These are phyloP conservation scores for Tolypocladium amazonense DNA, from an alignment of 2,329 filamentous ascomycete genomes.

Conservation along the genomic window DNA sequence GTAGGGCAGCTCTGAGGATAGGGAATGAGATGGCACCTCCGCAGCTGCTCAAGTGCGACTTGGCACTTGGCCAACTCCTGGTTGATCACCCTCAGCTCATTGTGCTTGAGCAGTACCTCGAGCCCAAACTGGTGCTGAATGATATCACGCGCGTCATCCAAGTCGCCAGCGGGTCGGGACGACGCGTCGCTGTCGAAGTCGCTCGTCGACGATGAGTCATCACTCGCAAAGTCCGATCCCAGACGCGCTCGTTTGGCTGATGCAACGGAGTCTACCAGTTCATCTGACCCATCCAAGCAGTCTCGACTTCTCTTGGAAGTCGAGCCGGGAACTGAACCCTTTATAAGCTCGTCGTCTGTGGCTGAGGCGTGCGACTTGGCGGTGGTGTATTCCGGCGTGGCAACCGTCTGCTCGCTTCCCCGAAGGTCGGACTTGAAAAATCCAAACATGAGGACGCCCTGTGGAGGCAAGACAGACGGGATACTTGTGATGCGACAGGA, in stretches of 20 bases:
- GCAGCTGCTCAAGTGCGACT: constrained; percentile 82
- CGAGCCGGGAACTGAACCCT: constrained; percentile 3
- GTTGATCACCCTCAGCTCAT: constrained; percentile 87
- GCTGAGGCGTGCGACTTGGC: constrained; percentile 19
- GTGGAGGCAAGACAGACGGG: constrained; percentile 11
- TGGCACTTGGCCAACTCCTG: constrained; percentile 96
- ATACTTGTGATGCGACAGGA: constrained; percentile 8
- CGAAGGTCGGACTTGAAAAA: constrained; percentile 49
- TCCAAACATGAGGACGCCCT: constrained; percentile 47
- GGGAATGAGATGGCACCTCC: constrained; percentile 83
- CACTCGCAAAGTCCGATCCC: constrained; percentile 10
- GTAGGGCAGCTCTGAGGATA: constrained; percentile 65
- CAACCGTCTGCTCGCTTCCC: constrained; percentile 42
- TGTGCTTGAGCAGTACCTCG: constrained; percentile 88
- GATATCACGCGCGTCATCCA: constrained; percentile 53
- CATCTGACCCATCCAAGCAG: constrained; percentile 20
- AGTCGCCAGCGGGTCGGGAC: constrained; percentile 14
- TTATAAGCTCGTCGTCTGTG: constrained; percentile 8
- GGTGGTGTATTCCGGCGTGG: constrained; percentile 20
- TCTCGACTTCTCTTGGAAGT: constrained; percentile 30
- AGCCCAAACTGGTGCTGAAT: constrained; percentile 83
- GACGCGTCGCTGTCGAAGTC: background rate
- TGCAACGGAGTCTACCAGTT: constrained; percentile 11
- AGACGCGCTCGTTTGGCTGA: constrained; percentile 33
- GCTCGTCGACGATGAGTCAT: background rate